phyloP scores from a whole-genome alignment of 2,329 filamentous ascomycete species.

The Coniochaeta prunicola region DNA sequence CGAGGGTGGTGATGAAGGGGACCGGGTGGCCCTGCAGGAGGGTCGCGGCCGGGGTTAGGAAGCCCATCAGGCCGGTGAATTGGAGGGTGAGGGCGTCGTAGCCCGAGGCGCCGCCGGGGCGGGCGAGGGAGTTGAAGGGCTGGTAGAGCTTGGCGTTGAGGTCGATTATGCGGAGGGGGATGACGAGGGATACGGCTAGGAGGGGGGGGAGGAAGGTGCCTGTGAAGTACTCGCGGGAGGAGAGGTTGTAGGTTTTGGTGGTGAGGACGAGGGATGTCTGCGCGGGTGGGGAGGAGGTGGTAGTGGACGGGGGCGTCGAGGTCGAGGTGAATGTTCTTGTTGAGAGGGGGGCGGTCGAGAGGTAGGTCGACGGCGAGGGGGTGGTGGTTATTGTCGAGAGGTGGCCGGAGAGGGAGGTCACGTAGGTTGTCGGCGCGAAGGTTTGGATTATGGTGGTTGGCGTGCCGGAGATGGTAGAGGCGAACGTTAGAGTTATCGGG shows the following conservation, averaged over 20 bases:
- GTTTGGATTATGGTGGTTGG: conserved; percentile 21
- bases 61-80: conserved; percentile 28
- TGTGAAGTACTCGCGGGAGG: conserved; percentile 25
- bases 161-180: conserved; percentile 32
- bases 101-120: conserved; percentile 26
- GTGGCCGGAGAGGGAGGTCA: conserved; percentile 14
- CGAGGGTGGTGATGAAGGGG: conserved; percentile 27
- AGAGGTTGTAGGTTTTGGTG: conserved; percentile 16
- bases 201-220: conserved; percentile 35
- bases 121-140: conserved; percentile 34
- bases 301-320: conserved; percentile 3
- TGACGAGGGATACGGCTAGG: conserved; percentile 28
- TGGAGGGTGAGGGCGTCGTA: conserved; percentile 33
- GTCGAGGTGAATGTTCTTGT: conserved; percentile 16
- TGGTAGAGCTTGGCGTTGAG: conserved; percentile 32
- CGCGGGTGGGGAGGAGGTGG: background rate
- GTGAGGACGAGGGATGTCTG: conserved; percentile 9
- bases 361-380: conserved; percentile 9
- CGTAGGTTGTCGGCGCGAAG: conserved; percentile 14
- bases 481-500: conserved; percentile 17
- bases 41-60: conserved; percentile 25
- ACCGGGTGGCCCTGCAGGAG: conserved; percentile 26
- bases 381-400: conserved; percentile 14
- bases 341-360: conserved; percentile 11
- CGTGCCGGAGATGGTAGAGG: conserved; percentile 8